phyloP scores from a whole-genome alignment of 2,329 filamentous ascomycete species.

The Shiraia bambusicola region DNA sequence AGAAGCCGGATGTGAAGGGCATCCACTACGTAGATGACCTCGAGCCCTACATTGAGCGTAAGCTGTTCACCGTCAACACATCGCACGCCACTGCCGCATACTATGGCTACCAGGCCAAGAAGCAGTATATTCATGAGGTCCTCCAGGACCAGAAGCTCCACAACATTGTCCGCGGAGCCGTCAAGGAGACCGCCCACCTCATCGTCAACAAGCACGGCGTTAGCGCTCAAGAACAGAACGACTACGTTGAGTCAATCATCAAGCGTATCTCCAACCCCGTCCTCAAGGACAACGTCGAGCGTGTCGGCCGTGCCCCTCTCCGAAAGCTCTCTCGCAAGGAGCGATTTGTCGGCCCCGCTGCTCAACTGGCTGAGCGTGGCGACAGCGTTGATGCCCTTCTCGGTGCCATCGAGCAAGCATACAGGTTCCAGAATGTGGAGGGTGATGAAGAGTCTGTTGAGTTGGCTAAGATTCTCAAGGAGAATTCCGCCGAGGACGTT shows the following conservation, averaged over 20 bases:
- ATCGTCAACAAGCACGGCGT: constrained; percentile 89
- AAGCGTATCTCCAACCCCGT: constrained; percentile 90
- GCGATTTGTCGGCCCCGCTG: constrained; percentile 89
- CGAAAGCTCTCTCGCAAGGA: constrained; percentile 94
- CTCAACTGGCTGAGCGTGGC: constrained; percentile 80
- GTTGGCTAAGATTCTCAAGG: constrained; percentile 81
- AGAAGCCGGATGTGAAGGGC: constrained; percentile 75
- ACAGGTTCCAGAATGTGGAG: constrained; percentile 93
- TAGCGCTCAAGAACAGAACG: constrained; percentile 69
- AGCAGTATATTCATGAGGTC: constrained; percentile 86
- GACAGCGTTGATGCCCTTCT: constrained; percentile 73
- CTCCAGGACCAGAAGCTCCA: constrained; percentile 79
- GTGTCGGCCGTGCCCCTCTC: constrained; percentile 90
- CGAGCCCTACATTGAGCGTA: constrained; percentile 95
- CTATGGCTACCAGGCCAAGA: constrained; percentile 84
- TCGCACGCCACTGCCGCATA: constrained; percentile 95
- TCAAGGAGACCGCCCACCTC: constrained; percentile 82
- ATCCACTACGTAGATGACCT: constrained; percentile 93
- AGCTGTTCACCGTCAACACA: constrained; percentile 99
- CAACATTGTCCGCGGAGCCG: constrained; percentile 73
- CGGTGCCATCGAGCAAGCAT: constrained; percentile 83
- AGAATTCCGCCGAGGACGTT: constrained; percentile 70
- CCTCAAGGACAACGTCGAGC: constrained; percentile 88
- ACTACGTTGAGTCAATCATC: constrained; percentile 91
- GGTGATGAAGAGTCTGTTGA: constrained; percentile 87